These are phyloP conservation scores for Calonectria leucothoes DNA, from an alignment of 2,329 filamentous ascomycete genomes.

Conservation along the genomic window DNA sequence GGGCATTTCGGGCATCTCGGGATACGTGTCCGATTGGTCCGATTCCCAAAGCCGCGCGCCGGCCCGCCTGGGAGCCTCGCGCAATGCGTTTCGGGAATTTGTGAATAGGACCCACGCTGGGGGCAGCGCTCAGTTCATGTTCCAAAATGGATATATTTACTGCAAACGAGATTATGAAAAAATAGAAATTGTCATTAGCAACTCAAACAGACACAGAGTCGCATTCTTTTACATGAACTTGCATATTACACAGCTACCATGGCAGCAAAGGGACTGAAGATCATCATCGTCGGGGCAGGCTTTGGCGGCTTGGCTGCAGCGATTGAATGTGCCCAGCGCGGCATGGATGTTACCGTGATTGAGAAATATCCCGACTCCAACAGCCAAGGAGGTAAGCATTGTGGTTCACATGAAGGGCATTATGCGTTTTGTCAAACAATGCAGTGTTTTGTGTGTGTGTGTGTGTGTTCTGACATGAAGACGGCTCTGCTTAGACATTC, in stretches of 20 bases:
- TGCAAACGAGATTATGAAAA: not conserved
- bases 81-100: not conserved
- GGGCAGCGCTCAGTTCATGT: not conserved
- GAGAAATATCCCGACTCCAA: conserved; percentile 26
- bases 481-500: conserved; percentile 6
- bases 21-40: not conserved
- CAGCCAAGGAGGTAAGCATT: conserved; percentile 15
- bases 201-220: not conserved
- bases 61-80: not conserved
- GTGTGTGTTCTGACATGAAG: not conserved
- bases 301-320: conserved; percentile 13
- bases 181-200: not conserved
- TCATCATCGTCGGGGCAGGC: conserved; percentile 6
- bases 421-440: not conserved
- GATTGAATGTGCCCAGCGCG: conserved; percentile 22
- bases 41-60: not conserved
- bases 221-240: not conserved
- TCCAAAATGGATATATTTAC: not conserved
- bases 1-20: not conserved
- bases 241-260: not conserved
- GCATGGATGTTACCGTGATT: conserved; percentile 19
- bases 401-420: not conserved
- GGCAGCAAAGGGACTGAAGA: conserved; percentile 7
- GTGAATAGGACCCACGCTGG: not conserved
- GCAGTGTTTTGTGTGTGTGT: too few species aligned